Percentiles rank a stretch among this genome's conserved stretches.
phyloP scores from a whole-genome alignment of 164 flowering plant species.

The Aristolochia californica region DNA sequence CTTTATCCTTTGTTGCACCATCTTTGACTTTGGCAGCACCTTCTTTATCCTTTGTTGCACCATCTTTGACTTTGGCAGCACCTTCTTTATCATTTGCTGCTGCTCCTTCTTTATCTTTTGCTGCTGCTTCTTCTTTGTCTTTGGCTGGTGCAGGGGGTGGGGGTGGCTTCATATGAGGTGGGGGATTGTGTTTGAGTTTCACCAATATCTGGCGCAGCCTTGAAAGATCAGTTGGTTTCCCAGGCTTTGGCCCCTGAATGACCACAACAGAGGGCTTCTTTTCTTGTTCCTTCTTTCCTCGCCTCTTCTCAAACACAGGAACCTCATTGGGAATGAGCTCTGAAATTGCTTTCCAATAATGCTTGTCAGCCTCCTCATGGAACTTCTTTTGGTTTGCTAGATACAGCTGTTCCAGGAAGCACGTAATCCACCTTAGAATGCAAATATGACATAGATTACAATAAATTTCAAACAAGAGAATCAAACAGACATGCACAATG shows the following conservation, averaged over 20 bases:
- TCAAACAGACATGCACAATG: neutral
- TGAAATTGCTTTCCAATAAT: slow-evolving; percentile 89
- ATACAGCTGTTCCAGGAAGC: slow-evolving; percentile 33
- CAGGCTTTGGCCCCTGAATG: slow-evolving; percentile 85
- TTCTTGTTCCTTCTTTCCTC: slow-evolving; percentile 79
- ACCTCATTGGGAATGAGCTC: slow-evolving; percentile 83
- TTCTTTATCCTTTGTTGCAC: slow-evolving; percentile 16
- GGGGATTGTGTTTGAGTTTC: slow-evolving; percentile 83
- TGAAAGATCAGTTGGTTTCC: slow-evolving; percentile 89
- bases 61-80: too few relatives aligned
- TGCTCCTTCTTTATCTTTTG: too few relatives aligned
- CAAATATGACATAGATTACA: neutral
- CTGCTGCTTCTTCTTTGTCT: slow-evolving; percentile 4
- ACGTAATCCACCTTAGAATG: neutral
- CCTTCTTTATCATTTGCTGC: too few relatives aligned
- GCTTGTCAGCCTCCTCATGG: slow-evolving; percentile 81
- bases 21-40: slow-evolving; percentile 31
- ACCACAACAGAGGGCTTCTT: slow-evolving; percentile 75
- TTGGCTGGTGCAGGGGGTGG: slow-evolving; percentile 42
- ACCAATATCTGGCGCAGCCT: slow-evolving; percentile 76
- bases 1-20: slow-evolving; percentile 33
- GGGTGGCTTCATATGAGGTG: slow-evolving; percentile 85
- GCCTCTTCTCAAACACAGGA: slow-evolving; percentile 67
- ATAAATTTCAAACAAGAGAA: neutral
- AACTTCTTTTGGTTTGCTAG: slow-evolving; percentile 84